Percentiles rank a stretch among this genome's conserved stretches.
Evolutionary conservation across 306 rosid genomes (phyloP).

Genomic region (Cicer arietinum): DNA sequence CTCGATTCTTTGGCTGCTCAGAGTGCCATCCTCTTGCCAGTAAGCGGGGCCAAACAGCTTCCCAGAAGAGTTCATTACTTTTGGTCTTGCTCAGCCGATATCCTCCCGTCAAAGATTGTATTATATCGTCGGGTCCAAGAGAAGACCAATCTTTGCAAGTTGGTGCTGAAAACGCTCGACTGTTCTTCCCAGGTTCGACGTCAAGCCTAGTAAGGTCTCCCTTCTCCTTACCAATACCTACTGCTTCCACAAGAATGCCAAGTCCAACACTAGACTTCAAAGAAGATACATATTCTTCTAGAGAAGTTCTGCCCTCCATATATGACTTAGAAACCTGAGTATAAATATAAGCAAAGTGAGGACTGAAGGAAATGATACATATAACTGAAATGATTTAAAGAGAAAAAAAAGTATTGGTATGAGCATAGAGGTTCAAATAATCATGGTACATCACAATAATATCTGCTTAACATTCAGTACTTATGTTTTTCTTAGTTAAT

Average conservation of each 20-base stretch:
- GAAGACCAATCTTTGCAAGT: constrained; percentile 66
- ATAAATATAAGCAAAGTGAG: too few relatives aligned
- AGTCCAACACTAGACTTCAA: constrained; percentile 71
- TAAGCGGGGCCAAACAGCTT: constrained; percentile 93
- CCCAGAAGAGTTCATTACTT: constrained; percentile 80
- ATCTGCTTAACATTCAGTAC: too few relatives aligned
- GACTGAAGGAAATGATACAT: too few relatives aligned
- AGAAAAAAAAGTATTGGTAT: too few relatives aligned
- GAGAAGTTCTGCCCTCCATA: background rate
- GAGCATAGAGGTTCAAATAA: too few relatives aligned
- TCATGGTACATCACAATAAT: too few relatives aligned
- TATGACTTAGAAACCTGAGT: too few relatives aligned
- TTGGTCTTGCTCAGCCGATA: constrained; percentile 72
- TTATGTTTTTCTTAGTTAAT: too few relatives aligned
- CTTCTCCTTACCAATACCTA: constrained; percentile 73
- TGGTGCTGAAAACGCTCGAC: constrained; percentile 44
- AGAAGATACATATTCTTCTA: constrained; percentile 67
- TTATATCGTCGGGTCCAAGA: constrained; percentile 64
- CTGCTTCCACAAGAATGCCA: constrained; percentile 67
- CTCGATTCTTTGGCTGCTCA: constrained; percentile 69
- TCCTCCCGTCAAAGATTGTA: constrained; percentile 71
- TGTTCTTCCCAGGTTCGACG: constrained; percentile 60
- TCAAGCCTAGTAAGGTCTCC: constrained; percentile 72
- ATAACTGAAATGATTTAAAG: too few relatives aligned
- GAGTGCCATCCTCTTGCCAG: constrained; percentile 87